These are phyloP conservation scores for Xylariales sp. DNA, from an alignment of 2,329 filamentous ascomycete genomes.

Conservation along the genomic window DNA sequence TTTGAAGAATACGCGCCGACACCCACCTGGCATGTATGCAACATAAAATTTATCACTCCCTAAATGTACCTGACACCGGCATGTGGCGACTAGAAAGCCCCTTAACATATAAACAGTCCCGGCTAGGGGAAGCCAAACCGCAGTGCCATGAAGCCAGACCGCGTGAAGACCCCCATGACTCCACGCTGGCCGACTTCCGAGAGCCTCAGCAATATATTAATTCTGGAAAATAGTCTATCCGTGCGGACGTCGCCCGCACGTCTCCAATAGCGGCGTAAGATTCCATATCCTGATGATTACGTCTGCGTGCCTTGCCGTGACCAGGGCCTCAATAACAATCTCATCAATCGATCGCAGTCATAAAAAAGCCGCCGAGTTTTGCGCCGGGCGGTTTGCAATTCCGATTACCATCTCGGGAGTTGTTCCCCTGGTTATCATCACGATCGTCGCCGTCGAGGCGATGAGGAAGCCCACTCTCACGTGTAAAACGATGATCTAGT, in stretches of 20 bases:
- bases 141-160: background rate
- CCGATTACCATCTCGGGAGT: conserved; percentile 18
- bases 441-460: background rate
- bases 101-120: background rate
- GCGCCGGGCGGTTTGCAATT: conserved; percentile 9
- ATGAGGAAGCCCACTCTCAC: background rate
- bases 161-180: background rate
- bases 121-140: background rate
- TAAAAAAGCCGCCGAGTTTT: conserved; percentile 28
- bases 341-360: background rate
- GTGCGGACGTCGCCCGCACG: conserved; percentile 29
- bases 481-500: background rate
- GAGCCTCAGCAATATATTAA: conserved; percentile 10
- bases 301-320: background rate
- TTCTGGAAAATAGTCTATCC: conserved; percentile 5
- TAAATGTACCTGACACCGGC: background rate
- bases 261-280: background rate
- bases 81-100: background rate
- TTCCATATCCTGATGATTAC: conserved; percentile 23
- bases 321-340: background rate
- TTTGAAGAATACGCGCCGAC: background rate
- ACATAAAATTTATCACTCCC: background rate
- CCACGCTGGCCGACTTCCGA: background rate
- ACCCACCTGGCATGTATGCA: background rate
- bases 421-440: conserved; percentile 8